Base-by-base conservation (phyloP, 2,329 filamentous ascomycete species). In the Neopestalotiopsis sp. region DNA sequence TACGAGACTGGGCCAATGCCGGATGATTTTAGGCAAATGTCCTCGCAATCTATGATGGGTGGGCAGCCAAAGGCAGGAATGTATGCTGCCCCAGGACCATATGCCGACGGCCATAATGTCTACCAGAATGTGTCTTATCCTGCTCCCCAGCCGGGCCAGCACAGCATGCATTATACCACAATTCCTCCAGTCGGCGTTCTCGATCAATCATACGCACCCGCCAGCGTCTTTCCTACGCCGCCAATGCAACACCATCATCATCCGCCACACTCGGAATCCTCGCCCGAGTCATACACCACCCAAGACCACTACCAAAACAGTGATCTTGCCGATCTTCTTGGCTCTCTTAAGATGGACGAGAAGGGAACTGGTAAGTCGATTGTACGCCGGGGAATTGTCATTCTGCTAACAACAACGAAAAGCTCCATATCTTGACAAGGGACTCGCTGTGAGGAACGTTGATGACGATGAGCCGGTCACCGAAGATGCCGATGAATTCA, bases 271-370 rank as follows among this genome's bases (percentile, higher is more conserved):
- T 78, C 82, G 0, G 79, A 80, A 59, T 81, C 82, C 2, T 80
- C 85, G 5, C 83, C 83, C 2, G 82, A 86, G 13, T 87, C 86
- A 10, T 88, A 89, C 71, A 86, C 89, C 7, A 85, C 87, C 34
- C 89, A 92, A 62, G 84, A 89, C 49, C 92, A 92, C 70, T 90
- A 88, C 38, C 88, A 92, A 67, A 88, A 91, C 53, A 61, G 34
- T 30, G 91, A 93, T 75, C 86, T 97, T 2, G 90, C 91, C 13
- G 93, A 97, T 75, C 89, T 96, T 12, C 85, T 98, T 53, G 95
- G 95, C 7, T 92, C 94, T 57, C 85, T 98, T 14, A 95, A 93
- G 76, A 94, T 98, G 74, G 92, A 97, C 70, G 93, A 95, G 76
- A 91, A 90, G 56, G 95, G 94, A 70, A 92, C 94, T 78, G 94